A percentile compares a stretch with the other conserved stretches of the same genome.
Evolutionary conservation across 1,139 yeast genomes (phyloP).

Genomic region (Suhomyces chickasaworum): DNA sequence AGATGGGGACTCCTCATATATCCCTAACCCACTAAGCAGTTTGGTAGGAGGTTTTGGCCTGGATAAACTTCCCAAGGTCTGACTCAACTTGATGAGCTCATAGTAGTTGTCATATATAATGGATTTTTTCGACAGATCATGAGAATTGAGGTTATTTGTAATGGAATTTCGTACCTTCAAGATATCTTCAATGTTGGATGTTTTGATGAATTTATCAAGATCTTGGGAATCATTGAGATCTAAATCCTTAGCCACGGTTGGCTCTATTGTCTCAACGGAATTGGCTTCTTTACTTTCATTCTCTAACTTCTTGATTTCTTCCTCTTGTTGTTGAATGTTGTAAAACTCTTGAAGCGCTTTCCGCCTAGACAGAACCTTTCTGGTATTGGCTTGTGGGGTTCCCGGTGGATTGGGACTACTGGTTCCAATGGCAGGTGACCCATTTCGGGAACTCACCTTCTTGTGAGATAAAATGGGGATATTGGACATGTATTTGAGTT

Average conservation of each 20-base stretch:
- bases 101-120: slow-evolving; percentile 51
- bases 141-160: slow-evolving; percentile 36
- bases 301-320: slow-evolving; percentile 7
- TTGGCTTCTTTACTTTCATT: slow-evolving; percentile 7
- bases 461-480: slow-evolving; percentile 25
- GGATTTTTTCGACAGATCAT: slow-evolving; percentile 46
- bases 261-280: background rate
- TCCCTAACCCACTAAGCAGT: slow-evolving; percentile 13
- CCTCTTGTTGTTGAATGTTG: slow-evolving; percentile 30
- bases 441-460: slow-evolving; percentile 10
- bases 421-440: slow-evolving; percentile 15
- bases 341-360: slow-evolving; percentile 50
- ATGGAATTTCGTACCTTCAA: slow-evolving; percentile 39
- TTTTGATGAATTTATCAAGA: slow-evolving; percentile 21
- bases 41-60: slow-evolving; percentile 19
- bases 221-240: slow-evolving; percentile 27
- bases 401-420: slow-evolving; percentile 14
- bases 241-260: slow-evolving; percentile 1
- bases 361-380: slow-evolving; percentile 44
- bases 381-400: slow-evolving; percentile 10
- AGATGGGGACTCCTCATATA: slow-evolving; percentile 9
- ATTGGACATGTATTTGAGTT: slow-evolving; percentile 16
- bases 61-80: slow-evolving; percentile 37
- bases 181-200: slow-evolving; percentile 33
- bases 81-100: slow-evolving; percentile 46